These are phyloP conservation scores for Xylaria grammica DNA, from an alignment of 495 filamentous ascomycete genomes.

Conservation along the genomic window DNA sequence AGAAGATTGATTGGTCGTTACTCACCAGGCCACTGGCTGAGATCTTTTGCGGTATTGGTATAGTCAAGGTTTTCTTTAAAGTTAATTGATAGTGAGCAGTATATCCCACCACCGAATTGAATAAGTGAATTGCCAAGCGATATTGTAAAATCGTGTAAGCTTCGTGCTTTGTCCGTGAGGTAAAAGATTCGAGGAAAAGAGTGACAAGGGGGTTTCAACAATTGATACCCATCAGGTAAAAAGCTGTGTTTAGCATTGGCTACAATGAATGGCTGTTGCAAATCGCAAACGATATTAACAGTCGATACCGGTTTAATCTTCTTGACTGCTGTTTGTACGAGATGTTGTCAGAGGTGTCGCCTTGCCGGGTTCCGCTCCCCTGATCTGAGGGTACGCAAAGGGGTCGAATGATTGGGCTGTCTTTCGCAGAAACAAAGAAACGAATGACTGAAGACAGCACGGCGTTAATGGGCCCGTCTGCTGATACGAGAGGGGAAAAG, in stretches of 20 bases:
- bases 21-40: conserved; percentile 6
- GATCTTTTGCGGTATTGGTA: background rate
- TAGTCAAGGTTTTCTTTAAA: background rate
- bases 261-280: conserved; percentile 16
- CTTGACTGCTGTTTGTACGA: conserved; percentile 3
- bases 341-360: conserved; percentile 31
- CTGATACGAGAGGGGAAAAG: too few species aligned
- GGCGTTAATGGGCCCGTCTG: background rate
- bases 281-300: conserved; percentile 4
- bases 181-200: conserved; percentile 8
- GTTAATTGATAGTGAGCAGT: background rate
- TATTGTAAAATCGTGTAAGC: too few species aligned
- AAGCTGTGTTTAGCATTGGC: conserved; percentile 1
- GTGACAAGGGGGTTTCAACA: background rate
- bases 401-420: conserved; percentile 30
- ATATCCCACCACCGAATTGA: background rate
- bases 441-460: conserved; percentile 31
- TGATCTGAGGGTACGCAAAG: conserved; percentile 35
- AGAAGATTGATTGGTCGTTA: background rate
- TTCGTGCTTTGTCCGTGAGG: too few species aligned
- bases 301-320: background rate
- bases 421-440: conserved; percentile 22
- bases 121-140: conserved; percentile 3
- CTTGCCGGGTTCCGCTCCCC: conserved; percentile 31
- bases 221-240: background rate